These are phyloP conservation scores for Fusarium protoensiforme DNA, from an alignment of 2,329 filamentous ascomycete species.

Conservation along the genomic window DNA sequence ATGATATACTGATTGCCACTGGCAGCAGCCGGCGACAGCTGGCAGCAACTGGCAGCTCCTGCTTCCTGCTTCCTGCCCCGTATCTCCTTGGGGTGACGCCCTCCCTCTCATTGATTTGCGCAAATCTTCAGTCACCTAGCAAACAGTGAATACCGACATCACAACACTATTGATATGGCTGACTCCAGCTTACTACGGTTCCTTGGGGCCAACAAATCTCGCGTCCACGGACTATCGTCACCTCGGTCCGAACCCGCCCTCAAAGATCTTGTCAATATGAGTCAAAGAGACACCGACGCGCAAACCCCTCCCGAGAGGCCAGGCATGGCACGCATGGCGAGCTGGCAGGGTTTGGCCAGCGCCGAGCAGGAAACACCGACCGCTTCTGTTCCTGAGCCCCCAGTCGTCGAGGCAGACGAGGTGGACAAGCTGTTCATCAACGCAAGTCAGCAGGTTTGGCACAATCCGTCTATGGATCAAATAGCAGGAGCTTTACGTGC, in stretches of 20 bases:
- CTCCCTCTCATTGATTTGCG: background rate
- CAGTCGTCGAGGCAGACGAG: conserved; percentile 17
- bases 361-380: background rate
- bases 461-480: conserved; percentile 56
- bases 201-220: conserved; percentile 37
- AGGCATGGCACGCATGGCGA: conserved; percentile 19
- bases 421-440: conserved; percentile 29
- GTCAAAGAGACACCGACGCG: background rate
- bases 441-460: conserved; percentile 44
- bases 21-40: background rate
- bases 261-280: conserved; percentile 22
- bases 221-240: conserved; percentile 31
- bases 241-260: conserved; percentile 37
- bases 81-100: background rate
- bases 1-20: background rate
- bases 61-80: background rate
- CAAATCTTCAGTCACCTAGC: background rate
- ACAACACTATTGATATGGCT: conserved; percentile 27
- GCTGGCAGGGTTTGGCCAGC: conserved; percentile 21
- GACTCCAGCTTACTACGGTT: conserved; percentile 41
- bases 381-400: background rate
- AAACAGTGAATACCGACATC: background rate
- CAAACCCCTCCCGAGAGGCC: background rate
- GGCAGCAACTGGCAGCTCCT: background rate
- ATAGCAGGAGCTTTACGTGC: conserved; percentile 58